Evolutionary conservation across 352 stramenopile species (phyloP).

Genomic region (Achlya hypogyna): DNA sequence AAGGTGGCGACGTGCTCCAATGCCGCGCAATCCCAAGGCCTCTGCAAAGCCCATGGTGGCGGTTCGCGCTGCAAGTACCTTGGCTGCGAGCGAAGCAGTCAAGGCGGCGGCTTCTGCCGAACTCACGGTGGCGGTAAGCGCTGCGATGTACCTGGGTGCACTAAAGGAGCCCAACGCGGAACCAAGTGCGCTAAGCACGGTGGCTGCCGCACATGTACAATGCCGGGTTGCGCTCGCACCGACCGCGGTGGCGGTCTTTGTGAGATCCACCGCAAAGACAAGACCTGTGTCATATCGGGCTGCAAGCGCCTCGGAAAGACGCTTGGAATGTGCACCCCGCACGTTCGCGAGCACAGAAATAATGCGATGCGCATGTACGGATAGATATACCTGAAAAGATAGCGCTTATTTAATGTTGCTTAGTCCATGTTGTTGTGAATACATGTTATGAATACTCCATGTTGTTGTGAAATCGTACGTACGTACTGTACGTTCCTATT

Average conservation of each 20-base stretch:
- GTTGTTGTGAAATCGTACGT: no score
- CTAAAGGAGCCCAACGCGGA: conserved; percentile 36
- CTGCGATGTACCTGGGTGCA: conserved; percentile 37
- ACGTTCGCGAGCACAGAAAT: conserved; percentile 46
- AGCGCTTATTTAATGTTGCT: no score
- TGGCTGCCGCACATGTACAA: conserved; percentile 26
- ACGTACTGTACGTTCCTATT: no score
- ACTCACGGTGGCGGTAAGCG: conserved; percentile 42
- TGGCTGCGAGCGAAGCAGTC: conserved; percentile 32
- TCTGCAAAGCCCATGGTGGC: conserved; percentile 39
- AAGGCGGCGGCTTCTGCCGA: conserved; percentile 36
- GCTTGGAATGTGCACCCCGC: conserved; percentile 84
- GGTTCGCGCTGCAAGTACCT: conserved; percentile 35
- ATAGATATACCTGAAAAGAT: background rate
- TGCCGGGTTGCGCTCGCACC: conserved; percentile 30
- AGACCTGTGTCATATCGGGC: conserved; percentile 68
- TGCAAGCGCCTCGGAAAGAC: conserved; percentile 78
- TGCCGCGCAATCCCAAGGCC: conserved; percentile 32
- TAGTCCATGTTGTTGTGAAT: no score
- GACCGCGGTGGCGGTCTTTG: conserved; percentile 44
- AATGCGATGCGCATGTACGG: conserved; percentile 40
- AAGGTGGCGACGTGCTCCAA: conserved; percentile 30
- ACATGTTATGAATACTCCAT: no score
- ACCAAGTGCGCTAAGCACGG: conserved; percentile 40
- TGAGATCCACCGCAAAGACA: conserved; percentile 47